Evolutionary conservation across 2,329 filamentous ascomycete genomes (phyloP), one percentile per base, ranked within the genome.

Genomic region (Cercospora janseana): DNA sequence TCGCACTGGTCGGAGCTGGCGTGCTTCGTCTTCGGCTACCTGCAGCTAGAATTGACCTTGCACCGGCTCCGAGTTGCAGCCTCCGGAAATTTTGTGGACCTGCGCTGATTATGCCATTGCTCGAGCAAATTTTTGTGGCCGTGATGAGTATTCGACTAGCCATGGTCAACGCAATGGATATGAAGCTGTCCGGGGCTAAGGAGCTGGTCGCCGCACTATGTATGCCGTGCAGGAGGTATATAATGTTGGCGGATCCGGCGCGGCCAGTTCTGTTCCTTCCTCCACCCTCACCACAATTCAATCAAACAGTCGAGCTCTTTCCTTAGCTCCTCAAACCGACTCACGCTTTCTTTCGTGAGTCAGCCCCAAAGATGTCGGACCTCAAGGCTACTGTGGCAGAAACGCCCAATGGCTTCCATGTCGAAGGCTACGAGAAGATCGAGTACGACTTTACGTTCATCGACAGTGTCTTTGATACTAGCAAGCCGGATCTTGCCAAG

Each of bases 381-480:
- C 77, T 85, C 65, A 83, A 80, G 63, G 84, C 84, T 51, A 77
- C 77, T 46, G 83, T 87, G 57, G 69, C 74, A 54, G 79, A 84
- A 70, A 87, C 81, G 55, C 70, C 75, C 60, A 73, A 75, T 53
- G 85, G 84, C 28, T 87, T 87, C 70, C 80, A 85, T 58, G 83
- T 87, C 54, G 80, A 82, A 59, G 85, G 85, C 18, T 86, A 86
- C 60, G 85, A 88, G 74, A 87, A 86, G 75, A 87, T 87, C 63
- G 80, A 85, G 63, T 87, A 87, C 65, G 83, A 86, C 69, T 88
- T 88, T 67, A 80, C 81, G 47, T 87, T 88, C 69, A 76, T 87
- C 38, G 84, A 88, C 59, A 80, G 79, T 40, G 76, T 88, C 49
- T 87, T 88, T 68, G 72, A 85, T 63, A 61, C 73, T 32, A 61